phyloP scores from a whole-genome alignment of 352 stramenopile species.

The Phytophthora boehmeriae region DNA sequence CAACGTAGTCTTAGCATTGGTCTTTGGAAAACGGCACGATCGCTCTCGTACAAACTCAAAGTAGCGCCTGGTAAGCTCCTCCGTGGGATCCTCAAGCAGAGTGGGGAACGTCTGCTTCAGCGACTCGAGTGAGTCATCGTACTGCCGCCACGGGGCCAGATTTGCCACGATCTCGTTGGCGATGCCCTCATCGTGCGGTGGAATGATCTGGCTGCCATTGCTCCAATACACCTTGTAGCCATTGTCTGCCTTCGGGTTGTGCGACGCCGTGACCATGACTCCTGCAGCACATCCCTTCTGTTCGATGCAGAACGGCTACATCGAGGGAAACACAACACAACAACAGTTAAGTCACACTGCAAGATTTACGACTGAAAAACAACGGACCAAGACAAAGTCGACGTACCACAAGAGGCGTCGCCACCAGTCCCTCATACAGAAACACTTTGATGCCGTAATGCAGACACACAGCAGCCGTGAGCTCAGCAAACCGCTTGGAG shows the following conservation, averaged over 20 bases:
- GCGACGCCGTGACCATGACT: constrained; percentile 96
- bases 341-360: neutral
- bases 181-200: constrained; percentile 95
- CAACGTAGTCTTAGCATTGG: constrained; percentile 61
- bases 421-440: constrained; percentile 91
- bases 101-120: constrained; percentile 37
- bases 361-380: no score
- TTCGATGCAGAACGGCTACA: constrained; percentile 76
- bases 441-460: constrained; percentile 89
- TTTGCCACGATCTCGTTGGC: constrained; percentile 90
- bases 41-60: constrained; percentile 55
- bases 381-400: neutral
- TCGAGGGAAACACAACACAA: neutral
- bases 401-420: constrained; percentile 94
- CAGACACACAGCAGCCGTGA: constrained; percentile 85
- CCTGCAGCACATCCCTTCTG: constrained; percentile 82
- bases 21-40: constrained; percentile 70
- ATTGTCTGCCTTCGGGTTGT: constrained; percentile 98
- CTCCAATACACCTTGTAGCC: constrained; percentile 98
- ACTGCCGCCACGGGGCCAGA: constrained; percentile 85
- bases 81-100: constrained; percentile 70
- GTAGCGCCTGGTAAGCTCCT: constrained; percentile 76
- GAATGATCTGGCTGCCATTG: constrained; percentile 97
- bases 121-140: constrained; percentile 54
- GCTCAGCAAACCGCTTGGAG: constrained; percentile 88